Evolutionary conservation across 257 asterid genomes (phyloP), one percentile per base, ranked within the genome.

Genomic region (Fraxinus quadrangulata): DNA sequence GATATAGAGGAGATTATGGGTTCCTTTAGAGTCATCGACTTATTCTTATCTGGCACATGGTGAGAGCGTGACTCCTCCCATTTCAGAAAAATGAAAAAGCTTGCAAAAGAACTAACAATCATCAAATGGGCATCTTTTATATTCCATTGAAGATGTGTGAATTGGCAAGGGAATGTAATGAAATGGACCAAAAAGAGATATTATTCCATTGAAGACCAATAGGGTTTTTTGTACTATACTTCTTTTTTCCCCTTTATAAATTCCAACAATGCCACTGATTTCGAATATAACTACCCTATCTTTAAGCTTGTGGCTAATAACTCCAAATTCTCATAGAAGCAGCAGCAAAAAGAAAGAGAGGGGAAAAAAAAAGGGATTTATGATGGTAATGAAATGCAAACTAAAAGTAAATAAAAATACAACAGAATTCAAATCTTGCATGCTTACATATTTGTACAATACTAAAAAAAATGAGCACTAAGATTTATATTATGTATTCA

Each of bases 201-300:
- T 28, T 81, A 76, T 84, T 79, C 78, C 78, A 67, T 76, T 79
- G 85, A 84, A 85, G 75, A 76, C 82, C 84, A 72, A 72, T 78
- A 14, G 9, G 14, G 23, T 42, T 78, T 78, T 59, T 70, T 74
- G 40, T 34, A 45, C 8, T 66, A 17, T 6, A 72, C 9, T 36
- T 2, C 72, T 24, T 31, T 71, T 4, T 28, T 19, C 71, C 12
- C 28, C 75, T 37, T 67, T 69, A 72, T 84, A 70, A 61, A 36
- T 75, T 75, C 79, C 81, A 81, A 75, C 77, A 71, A 78, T 73
- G 40, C 39, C 54, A 26, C 19, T 65, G 67, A 74, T 72, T 65
- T 79, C 34, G 81, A 84, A 84, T 84, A 79, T 75, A 11, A 70
- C 24, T 19, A 6, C 23, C 19, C 69, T 63, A 26, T 11, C 69